These are phyloP conservation scores for Aspergillus conjunctus DNA, from an alignment of 495 filamentous ascomycete genomes.

Conservation along the genomic window DNA sequence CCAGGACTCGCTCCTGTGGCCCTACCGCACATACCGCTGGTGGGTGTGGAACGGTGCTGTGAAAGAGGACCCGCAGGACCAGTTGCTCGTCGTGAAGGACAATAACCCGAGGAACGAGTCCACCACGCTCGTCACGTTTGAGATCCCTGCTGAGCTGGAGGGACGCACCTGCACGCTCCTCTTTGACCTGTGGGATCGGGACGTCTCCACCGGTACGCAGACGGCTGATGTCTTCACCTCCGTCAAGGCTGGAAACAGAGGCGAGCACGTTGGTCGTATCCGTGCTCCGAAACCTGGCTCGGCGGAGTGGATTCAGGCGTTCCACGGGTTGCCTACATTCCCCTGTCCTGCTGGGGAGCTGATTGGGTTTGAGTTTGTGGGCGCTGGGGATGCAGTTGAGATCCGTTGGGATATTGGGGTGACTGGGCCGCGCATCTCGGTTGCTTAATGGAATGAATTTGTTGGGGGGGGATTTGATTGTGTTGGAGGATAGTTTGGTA, in stretches of 20 bases:
- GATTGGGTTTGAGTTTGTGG: slow-evolving; percentile 25
- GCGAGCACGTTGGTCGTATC: slow-evolving; percentile 14
- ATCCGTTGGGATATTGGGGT: slow-evolving; percentile 25
- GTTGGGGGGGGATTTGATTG: not conserved
- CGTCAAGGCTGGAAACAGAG: slow-evolving; percentile 13
- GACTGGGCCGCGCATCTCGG: slow-evolving; percentile 14
- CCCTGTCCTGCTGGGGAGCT: slow-evolving; percentile 14
- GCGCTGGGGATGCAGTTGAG: slow-evolving; percentile 17
- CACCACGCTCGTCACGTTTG: slow-evolving; percentile 18
- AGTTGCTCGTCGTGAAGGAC: slow-evolving; percentile 24
- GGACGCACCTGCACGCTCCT: slow-evolving; percentile 17
- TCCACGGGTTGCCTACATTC: slow-evolving; percentile 16
- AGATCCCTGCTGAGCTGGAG: slow-evolving; percentile 6
- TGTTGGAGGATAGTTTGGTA: not conserved
- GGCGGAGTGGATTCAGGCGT: slow-evolving; percentile 18
- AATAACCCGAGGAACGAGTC: slow-evolving; percentile 14
- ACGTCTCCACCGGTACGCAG: slow-evolving; percentile 19
- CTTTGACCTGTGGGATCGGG: slow-evolving; percentile 21
- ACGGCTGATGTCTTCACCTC: slow-evolving; percentile 21
- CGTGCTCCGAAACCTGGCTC: slow-evolving; percentile 8
- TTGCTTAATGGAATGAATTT: slow-evolving; percentile 6
- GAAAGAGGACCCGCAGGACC: slow-evolving; percentile 21
- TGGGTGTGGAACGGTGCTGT: slow-evolving; percentile 12
- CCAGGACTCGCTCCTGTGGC: slow-evolving; percentile 13
- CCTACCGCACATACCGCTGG: slow-evolving; percentile 17